Evolutionary conservation across 177 flowering plant species (phyloP), one percentile per base, ranked within the genome.

Genomic region (Tripterygium wilfordii): DNA sequence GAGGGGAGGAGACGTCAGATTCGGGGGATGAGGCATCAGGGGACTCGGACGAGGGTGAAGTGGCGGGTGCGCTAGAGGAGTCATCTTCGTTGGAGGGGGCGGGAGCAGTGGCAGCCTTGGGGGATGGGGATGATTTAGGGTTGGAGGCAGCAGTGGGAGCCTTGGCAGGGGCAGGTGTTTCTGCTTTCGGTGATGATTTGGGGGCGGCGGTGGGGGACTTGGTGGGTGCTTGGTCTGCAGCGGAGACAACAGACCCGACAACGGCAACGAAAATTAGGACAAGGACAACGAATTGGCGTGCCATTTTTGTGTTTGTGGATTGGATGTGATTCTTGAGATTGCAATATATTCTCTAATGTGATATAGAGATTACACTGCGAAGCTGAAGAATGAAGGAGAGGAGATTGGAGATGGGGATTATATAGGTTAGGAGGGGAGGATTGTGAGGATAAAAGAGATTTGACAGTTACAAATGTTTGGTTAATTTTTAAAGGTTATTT

Each of bases 191-290:
- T 1, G 58, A 8, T 7, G 58, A 5, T 2, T 19, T 2, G 0
- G 48, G n/a, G 24, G 58, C 9, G 27, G 38, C 17, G 10, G 60
- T 17, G 30, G 52, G 29, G 32, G 54, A 13, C 9, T 57, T 47
- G 48, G 58, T 9, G 13, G 65, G 51, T 8, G 61, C 25, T 12
- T 45, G 25, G 10, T 13, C 39, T 20, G 27, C 55, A 12, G 46
- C 49, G 18, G 32, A 50, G 1, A 37, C 45, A n/a, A n/a, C n/a
- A n/a, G n/a, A n/a, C 8, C 56, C 65, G 3, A 31, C 57, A 12
- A 62, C 20, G 50, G 64, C 65, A 22, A 56, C 32, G 33, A 56
- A 46, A 48, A 63, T 15, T 17, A 68, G 55, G 4, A 68, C 72
- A 8, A 62, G 38, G n/a, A 40, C 68, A 31, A 62, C 9, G 35